Evolutionary conservation across 148 eudicot genomes (phyloP), one percentile per base, ranked within the genome.

Genomic region (Linanthus parryae): DNA sequence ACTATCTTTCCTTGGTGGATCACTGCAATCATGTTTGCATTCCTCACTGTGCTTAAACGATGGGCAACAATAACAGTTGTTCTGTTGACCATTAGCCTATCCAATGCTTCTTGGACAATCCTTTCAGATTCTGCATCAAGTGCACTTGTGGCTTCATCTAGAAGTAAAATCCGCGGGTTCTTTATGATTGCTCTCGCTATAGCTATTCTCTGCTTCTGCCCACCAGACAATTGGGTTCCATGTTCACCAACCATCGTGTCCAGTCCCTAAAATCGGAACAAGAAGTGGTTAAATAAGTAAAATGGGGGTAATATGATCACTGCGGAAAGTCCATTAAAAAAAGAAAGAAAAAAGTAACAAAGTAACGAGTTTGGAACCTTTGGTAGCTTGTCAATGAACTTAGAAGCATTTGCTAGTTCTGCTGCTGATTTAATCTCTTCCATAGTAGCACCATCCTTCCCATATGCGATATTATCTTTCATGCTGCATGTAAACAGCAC

Each of bases 61-160:
- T 84, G 94, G 11, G 94, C 88, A 28, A 84, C 88, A 14, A 84
- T 57, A 27, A 84, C 68, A 8, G 94, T 81, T 8, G 94, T 81
- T 66, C 94, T 62, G 36, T 81, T 84, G 3, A 65, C 65, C 94
- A 81, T 85, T 5, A 81, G 65, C 40, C 74, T 71, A 22, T 81
- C 85, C 44, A 85, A 56, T 52, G 94, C 94, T 49, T 78, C 88
- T 50, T 84, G 94, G 31, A 84, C 94, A 43, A 75, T 42, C 37
- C 76, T 67, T 56, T 84, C 94, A 11, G 94, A 84, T 28, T 84
- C 94, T 16, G 84, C 80, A 66, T 84, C 94, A 2, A 94, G 78
- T 8, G 96, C 96, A 37, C 99, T 94, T 0, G 96, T 88, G 13
- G 99, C 99, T 58, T 94, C 99, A 39, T 94, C 99, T 47, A 94